These are phyloP conservation scores for Spergularia bocconei DNA, from an alignment of 148 eudicot genomes.

Conservation along the genomic window DNA sequence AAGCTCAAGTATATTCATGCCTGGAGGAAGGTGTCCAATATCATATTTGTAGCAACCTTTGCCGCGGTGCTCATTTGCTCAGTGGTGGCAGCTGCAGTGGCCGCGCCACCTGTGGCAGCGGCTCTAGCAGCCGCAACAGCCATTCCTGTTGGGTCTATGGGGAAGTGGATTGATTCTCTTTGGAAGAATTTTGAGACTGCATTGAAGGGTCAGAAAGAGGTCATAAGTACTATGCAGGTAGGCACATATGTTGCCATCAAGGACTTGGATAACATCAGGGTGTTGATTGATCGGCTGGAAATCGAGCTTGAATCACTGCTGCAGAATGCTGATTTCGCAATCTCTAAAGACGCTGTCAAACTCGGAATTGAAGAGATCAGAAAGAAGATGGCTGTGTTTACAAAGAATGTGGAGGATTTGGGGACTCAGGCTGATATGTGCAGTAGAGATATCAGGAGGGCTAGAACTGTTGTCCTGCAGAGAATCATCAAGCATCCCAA, in stretches of 20 bases:
- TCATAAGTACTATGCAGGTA: constrained; percentile 80
- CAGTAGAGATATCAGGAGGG: constrained; percentile 83
- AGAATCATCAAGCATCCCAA: constrained; percentile 84
- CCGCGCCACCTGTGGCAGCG: constrained; percentile 84
- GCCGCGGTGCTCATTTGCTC: constrained; percentile 93
- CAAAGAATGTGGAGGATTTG: constrained; percentile 83
- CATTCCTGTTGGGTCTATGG: constrained; percentile 89
- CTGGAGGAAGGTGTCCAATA: constrained; percentile 86
- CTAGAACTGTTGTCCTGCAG: constrained; percentile 89
- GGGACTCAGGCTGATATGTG: constrained; percentile 84
- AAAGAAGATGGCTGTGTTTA: constrained; percentile 65
- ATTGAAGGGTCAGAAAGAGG: constrained; percentile 87
- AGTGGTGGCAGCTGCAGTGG: constrained; percentile 92
- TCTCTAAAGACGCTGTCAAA: constrained; percentile 64
- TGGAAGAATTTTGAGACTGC: constrained; percentile 81
- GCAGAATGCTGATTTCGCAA: constrained; percentile 51
- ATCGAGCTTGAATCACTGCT: constrained; percentile 64
- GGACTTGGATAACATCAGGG: constrained; percentile 83
- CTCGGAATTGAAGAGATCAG: constrained; percentile 72
- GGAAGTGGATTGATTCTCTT: constrained; percentile 87
- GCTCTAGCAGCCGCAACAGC: constrained; percentile 82
- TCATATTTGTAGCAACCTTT: constrained; percentile 83
- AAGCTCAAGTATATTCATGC: constrained; percentile 69
- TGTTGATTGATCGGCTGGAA: constrained; percentile 64
- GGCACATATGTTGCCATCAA: constrained; percentile 83